Evolutionary conservation across 257 asterid species (phyloP).

Genomic region (Forsythia viridissima): DNA sequence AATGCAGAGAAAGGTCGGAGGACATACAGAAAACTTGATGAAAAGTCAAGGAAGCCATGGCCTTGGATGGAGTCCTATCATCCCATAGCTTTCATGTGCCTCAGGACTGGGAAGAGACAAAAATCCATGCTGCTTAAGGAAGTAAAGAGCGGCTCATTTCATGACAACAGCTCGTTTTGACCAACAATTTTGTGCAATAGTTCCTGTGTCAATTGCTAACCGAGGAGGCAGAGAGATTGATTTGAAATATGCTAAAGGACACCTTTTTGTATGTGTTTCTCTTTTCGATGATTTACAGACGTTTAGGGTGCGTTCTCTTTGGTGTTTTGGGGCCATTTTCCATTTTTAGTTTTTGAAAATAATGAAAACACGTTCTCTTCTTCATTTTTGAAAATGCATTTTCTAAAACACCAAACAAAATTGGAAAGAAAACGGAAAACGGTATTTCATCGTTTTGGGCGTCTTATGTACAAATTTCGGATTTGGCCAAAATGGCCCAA

Average conservation of each 20-base stretch:
- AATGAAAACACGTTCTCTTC: too few species aligned
- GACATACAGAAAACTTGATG: neutral
- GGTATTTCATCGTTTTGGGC: too few species aligned
- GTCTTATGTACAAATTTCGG: too few species aligned
- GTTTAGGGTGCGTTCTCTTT: too few species aligned
- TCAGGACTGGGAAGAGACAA: neutral
- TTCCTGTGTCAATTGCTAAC: slow-evolving; percentile 6
- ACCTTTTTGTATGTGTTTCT: slow-evolving; percentile 74
- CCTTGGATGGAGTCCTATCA: neutral
- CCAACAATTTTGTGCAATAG: neutral
- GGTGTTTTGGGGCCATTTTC: too few species aligned
- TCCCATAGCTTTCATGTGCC: neutral
- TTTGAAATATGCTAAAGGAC: slow-evolving; percentile 29
- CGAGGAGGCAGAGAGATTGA: neutral
- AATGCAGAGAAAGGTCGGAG: too few species aligned
- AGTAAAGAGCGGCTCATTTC: neutral
- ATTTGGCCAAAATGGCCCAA: too few species aligned
- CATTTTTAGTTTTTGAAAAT: too few species aligned
- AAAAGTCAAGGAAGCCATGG: neutral
- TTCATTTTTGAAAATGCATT: too few species aligned
- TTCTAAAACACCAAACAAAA: too few species aligned
- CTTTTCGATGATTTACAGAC: slow-evolving; percentile 82
- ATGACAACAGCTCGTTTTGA: neutral
- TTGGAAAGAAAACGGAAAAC: too few species aligned
- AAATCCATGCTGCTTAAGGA: neutral